Base-by-base conservation (phyloP, 306 rosid genomes). In the Albizia julibrissin region DNA sequence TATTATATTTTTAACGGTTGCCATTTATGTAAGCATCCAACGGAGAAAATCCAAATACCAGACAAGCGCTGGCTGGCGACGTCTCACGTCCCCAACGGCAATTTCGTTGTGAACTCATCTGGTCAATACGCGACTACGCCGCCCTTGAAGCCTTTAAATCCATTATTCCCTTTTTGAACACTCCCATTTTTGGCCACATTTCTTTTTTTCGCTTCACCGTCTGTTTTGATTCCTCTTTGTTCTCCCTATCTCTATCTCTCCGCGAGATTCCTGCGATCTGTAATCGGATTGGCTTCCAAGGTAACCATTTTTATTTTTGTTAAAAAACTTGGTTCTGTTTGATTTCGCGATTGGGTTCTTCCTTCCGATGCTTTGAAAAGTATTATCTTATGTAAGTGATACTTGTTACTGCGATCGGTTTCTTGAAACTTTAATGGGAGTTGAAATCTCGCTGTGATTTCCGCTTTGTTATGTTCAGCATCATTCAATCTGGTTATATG, bases 271-370 rank as follows among this genome's bases (percentile, higher is more conserved):
- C 87, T 64, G 61, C 81, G 62, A 81, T 84, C 90, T 84, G 74
- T 80, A 82, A 81, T 85, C 85, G 83, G 86, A 76, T 87, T 83
- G n/a, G 73, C 67, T 54, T 82, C 80, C 76, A 56, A 81, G 86
- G 97, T 92, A 86, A 37, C 70, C 52, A 50, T 50, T 76, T 71
- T 75, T 24, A 1, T 75, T 83, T 47, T 14, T 0, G 6, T 6
- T 1, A 52, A 52, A 52, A 58, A 56, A 82, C 77, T 83, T 85
- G 69, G 31, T 80, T 86, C 74, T 74, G 40, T 77, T 40, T 69
- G 21, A 1, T 49, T 29, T 22, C 34, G 39, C 37, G 9, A 11
- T 62, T 27, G 37, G 16, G 9, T 80, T 21, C n/a, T 13, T 15
- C 34, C 19, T 76, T 82, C 40, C 31, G 16, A 16, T 67, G 77